Conservation (phyloP, 1,284 basidiomycete species). For the Leccinum subrobustum region DNA sequence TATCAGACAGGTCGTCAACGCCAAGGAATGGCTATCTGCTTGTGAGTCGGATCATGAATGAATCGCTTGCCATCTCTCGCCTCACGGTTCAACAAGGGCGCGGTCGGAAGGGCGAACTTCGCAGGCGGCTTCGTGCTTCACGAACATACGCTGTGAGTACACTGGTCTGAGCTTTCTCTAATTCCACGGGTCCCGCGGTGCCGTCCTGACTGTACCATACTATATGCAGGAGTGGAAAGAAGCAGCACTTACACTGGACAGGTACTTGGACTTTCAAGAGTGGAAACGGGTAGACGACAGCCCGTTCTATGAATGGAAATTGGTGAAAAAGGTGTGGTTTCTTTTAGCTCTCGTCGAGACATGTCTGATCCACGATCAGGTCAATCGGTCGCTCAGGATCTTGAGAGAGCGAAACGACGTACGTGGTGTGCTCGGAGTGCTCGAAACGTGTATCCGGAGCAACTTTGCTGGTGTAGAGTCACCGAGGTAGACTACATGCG, state of each 20-base stretch:
- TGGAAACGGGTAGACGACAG: conserved; percentile 91
- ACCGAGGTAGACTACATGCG: conserved; percentile 46
- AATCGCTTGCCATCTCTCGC: neutral
- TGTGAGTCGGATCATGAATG: conserved; percentile 50
- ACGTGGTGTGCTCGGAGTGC: conserved; percentile 82
- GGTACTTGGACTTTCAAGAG: conserved; percentile 78
- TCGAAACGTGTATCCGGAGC: conserved; percentile 89
- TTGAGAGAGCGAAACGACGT: conserved; percentile 75
- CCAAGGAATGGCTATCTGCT: conserved; percentile 88
- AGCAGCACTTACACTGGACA: conserved; percentile 78
- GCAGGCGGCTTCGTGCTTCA: conserved; percentile 75
- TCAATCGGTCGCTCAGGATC: conserved; percentile 61
- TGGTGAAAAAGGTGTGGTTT: conserved; percentile 65
- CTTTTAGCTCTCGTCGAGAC: neutral
- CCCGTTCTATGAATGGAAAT: conserved; percentile 85
- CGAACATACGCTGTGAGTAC: conserved; percentile 59
- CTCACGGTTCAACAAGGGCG: conserved; percentile 53
- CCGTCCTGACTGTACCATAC: neutral
- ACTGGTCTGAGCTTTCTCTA: neutral
- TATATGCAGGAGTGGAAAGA: conserved; percentile 75
- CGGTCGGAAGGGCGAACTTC: conserved; percentile 77
- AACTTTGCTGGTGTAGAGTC: conserved; percentile 98
- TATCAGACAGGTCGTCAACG: conserved; percentile 88
- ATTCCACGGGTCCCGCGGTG: too few species aligned
- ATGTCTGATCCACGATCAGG: conserved; percentile 37